Base-by-base conservation (phyloP, 2,329 filamentous ascomycete species). In the Aspergillus caelatus region DNA sequence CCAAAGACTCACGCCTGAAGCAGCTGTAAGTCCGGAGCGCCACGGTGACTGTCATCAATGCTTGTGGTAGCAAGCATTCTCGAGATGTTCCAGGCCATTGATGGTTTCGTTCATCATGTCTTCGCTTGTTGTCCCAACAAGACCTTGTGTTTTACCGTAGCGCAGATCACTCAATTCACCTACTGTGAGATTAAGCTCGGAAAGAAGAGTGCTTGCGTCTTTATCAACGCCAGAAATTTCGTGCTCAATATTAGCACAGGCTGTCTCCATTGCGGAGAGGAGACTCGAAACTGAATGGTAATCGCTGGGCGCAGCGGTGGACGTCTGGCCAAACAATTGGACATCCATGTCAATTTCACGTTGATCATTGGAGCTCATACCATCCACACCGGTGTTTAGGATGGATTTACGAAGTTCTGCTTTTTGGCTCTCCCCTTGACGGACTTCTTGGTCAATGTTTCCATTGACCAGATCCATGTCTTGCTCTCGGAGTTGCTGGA, bases 161-260 rank as follows among this genome's bases (percentile, higher is more conserved):
- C 91, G 88, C 61, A 96, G 82, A 77, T 96, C 92, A 76, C 92
- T 96, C 74, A 97, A 80, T 55, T 86, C 87, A 36, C 90, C 90
- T 19, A 95, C 85, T 0, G 85, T 89, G 61, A 87, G 84, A 67
- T 84, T 84, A 58, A 95, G 84, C 12, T 87, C 85, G 4, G 84
- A 81, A 7, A 91, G 77, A 3, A 93, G 79, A 1, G 76, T 75
- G 0, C 83, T 82, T 59, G 90, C 87, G 68, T 94, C 89, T 39
- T 85, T 80, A 68, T 92, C 86, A 5, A 94, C 81, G 45, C 80
- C 82, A 62, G 83, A 80, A 61, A 94, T 87, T 72, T 95, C 90
- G 23, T 82, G 83, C 71, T 93, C 87, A 32, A 96, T 79, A 63
- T 87, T 86, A 19, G 80, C 77, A 46, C 85, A 85, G 3, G 93